Conservation (phyloP, 2,329 filamentous ascomycete species). For the Scedosporium boydii region DNA sequence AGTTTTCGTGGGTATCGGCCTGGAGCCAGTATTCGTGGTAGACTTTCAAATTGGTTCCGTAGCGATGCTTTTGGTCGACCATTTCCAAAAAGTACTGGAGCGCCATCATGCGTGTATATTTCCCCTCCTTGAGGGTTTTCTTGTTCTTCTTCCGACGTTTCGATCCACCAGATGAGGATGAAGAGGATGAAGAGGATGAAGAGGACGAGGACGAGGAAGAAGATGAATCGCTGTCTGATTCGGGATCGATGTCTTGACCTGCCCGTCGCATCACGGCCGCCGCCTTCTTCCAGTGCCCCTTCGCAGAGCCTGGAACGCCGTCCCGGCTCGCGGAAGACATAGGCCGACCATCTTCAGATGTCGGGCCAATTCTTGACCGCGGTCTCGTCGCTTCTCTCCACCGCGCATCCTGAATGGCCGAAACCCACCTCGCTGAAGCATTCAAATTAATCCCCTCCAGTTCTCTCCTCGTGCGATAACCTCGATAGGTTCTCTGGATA, state of each 20-base stretch:
- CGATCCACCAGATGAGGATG: conserved; percentile 15
- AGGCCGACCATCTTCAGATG: conserved; percentile 7
- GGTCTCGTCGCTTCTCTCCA: conserved; percentile 43
- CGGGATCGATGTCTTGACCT: conserved; percentile 50
- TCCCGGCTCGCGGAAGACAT: conserved; percentile 8
- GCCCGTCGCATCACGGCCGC: conserved; percentile 63
- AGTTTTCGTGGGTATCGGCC: conserved; percentile 70
- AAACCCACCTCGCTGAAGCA: conserved; percentile 61
- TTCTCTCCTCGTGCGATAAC: conserved; percentile 64
- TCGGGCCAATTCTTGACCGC: conserved; percentile 18
- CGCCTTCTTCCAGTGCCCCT: conserved; percentile 66
- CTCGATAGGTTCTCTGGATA: conserved; percentile 67
- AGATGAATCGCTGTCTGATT: conserved; percentile 30
- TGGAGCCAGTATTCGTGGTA: conserved; percentile 84
- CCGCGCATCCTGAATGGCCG: conserved; percentile 50
- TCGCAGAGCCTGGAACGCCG: conserved; percentile 31
- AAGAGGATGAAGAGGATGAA: conserved; percentile 11
- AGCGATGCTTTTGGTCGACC: conserved; percentile 79
- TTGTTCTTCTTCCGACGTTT: conserved; percentile 3
- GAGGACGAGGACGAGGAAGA: conserved; percentile 15
- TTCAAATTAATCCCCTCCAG: conserved; percentile 59
- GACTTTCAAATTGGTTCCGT: conserved; percentile 69
- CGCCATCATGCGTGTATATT: conserved; percentile 66
- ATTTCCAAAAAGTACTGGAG: conserved; percentile 79
- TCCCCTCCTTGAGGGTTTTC: conserved; percentile 31